A percentile compares a stretch with the other conserved stretches of the same genome.
Evolutionary conservation across 495 filamentous ascomycete genomes (phyloP).

Genomic region (Daldinia concentrica): DNA sequence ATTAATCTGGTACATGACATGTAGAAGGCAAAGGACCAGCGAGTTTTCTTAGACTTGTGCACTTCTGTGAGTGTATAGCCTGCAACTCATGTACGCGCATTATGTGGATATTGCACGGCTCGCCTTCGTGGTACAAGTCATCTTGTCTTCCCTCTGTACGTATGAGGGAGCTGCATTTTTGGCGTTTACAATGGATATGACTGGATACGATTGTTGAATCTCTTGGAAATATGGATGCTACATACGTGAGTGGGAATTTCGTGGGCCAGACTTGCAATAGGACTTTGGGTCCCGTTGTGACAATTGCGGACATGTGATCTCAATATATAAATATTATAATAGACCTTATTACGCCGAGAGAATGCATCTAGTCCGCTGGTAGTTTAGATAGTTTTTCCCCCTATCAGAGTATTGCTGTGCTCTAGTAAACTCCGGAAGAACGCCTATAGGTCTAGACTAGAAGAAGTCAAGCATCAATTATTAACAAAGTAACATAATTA

Average conservation of each 20-base stretch:
- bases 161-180: slow-evolving; percentile 29
- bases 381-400: not conserved
- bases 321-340: not conserved
- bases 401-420: not conserved
- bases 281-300: not conserved
- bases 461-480: too few relatives aligned
- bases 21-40: not conserved
- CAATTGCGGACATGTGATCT: not conserved
- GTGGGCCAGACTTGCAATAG: not conserved
- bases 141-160: not conserved
- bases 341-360: not conserved
- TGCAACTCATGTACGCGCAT: slow-evolving; percentile 9
- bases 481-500: too few relatives aligned
- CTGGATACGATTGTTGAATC: not conserved
- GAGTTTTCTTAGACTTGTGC: not conserved
- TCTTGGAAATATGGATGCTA: not conserved
- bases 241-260: not conserved
- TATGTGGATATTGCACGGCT: not conserved
- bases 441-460: not conserved
- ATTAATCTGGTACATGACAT: not conserved
- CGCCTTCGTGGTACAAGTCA: not conserved
- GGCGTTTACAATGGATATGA: slow-evolving; percentile 32
- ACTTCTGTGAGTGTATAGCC: not conserved
- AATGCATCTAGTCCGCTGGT: not conserved
- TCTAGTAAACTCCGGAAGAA: not conserved